Evolutionary conservation across 2,329 filamentous ascomycete species (phyloP).

Genomic region (Bipolaris sorokiniana): DNA sequence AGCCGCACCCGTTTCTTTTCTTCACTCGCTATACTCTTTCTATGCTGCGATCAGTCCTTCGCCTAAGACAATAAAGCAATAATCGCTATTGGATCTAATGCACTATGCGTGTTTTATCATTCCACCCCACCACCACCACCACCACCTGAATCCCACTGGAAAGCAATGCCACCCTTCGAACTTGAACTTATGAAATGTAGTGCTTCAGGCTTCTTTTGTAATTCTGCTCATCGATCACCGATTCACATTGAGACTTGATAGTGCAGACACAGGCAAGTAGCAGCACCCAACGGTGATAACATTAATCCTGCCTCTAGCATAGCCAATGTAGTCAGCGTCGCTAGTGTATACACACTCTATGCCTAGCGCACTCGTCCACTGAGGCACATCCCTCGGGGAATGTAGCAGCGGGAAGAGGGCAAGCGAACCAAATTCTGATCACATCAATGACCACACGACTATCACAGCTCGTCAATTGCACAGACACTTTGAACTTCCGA

Average conservation of each 20-base stretch:
- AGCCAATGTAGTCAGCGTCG: background rate
- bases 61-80: slow-evolving; percentile 14
- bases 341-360: background rate
- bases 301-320: background rate
- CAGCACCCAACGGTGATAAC: background rate
- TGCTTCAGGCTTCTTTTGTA: background rate
- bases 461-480: slow-evolving; percentile 30
- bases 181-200: background rate
- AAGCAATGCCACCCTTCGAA: background rate
- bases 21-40: background rate
- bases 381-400: slow-evolving; percentile 1
- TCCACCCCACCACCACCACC: slow-evolving; percentile 1
- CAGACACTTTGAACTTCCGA: slow-evolving; percentile 1
- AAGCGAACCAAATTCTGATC: slow-evolving; percentile 2
- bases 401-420: slow-evolving; percentile 3
- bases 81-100: background rate
- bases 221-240: background rate
- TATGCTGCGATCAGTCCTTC: background rate
- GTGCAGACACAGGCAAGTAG: background rate
- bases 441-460: slow-evolving; percentile 5
- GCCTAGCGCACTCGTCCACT: background rate
- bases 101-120: background rate
- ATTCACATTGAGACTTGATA: background rate
- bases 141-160: background rate
- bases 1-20: slow-evolving; percentile 5